These are phyloP conservation scores for Diaporthe aspalathi DNA, from an alignment of 2,329 filamentous ascomycete species.

Conservation along the genomic window DNA sequence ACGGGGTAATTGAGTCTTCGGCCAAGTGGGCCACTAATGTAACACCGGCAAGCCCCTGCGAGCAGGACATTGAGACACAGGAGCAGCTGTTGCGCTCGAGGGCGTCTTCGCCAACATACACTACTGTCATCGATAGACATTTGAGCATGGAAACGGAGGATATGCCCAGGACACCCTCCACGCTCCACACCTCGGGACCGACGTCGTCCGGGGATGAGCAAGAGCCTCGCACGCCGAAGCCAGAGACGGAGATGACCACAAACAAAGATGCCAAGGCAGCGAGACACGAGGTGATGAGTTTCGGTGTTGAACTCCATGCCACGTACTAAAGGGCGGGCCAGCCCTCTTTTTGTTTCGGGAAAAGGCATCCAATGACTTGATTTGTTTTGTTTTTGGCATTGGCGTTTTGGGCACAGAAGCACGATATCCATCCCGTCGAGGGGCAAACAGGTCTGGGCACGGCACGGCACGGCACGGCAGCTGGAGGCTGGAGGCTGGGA, in stretches of 20 bases:
- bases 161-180: conserved; percentile 40
- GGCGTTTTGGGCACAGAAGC: conserved; percentile 29
- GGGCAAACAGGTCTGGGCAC: conserved; percentile 29
- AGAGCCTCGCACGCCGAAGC: conserved; percentile 45
- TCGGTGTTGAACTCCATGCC: conserved; percentile 30
- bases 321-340: not conserved
- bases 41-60: conserved; percentile 36
- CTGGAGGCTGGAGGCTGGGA: conserved; percentile 3
- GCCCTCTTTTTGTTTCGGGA: conserved; percentile 10
- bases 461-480: conserved; percentile 26
- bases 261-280: conserved; percentile 33
- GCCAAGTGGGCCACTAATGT: conserved; percentile 26
- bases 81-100: conserved; percentile 32
- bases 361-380: conserved; percentile 25
- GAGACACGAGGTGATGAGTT: conserved; percentile 30
- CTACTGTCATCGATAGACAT: conserved; percentile 42
- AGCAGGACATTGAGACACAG: conserved; percentile 32
- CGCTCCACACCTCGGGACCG: conserved; percentile 39
- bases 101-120: conserved; percentile 45
- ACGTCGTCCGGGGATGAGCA: conserved; percentile 44
- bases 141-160: conserved; percentile 38
- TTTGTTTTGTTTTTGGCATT: conserved; percentile 20
- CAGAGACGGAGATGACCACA: conserved; percentile 39
- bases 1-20: conserved; percentile 31
- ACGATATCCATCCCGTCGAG: conserved; percentile 26